Conservation (phyloP, 2,329 filamentous ascomycete species). For the Diaporthe australafricana region DNA sequence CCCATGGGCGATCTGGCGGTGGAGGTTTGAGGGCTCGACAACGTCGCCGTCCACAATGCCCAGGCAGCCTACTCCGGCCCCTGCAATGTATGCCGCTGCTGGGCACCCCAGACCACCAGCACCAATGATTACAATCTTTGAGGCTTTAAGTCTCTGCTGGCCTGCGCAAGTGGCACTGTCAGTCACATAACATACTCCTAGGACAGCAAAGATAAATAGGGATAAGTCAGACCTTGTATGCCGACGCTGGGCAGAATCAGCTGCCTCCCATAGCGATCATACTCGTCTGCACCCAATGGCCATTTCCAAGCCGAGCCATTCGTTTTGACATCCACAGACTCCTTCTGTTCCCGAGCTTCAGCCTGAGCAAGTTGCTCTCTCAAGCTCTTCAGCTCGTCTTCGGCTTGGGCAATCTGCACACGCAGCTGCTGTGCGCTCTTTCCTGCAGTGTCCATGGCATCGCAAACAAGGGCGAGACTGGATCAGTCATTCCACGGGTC, state of each 20-base stretch:
- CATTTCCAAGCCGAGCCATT: conserved; percentile 61
- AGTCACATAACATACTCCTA: too few species aligned
- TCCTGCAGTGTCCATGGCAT: conserved; percentile 48
- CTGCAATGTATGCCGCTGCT: conserved; percentile 91
- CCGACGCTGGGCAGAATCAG: conserved; percentile 89
- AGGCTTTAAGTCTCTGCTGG: conserved; percentile 77
- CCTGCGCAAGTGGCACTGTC: conserved; percentile 58
- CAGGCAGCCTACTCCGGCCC: conserved; percentile 85
- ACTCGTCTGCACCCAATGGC: conserved; percentile 80
- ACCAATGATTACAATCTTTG: conserved; percentile 84
- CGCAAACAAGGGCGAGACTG: background rate
- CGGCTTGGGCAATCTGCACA: conserved; percentile 58
- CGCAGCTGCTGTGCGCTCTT: conserved; percentile 53
- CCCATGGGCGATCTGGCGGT: conserved; percentile 88
- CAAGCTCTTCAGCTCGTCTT: conserved; percentile 60
- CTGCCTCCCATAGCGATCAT: conserved; percentile 88
- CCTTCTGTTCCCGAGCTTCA: conserved; percentile 46
- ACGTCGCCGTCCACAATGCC: conserved; percentile 89
- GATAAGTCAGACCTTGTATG: conserved; percentile 68
- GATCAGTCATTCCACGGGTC: background rate
- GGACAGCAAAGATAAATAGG: too few species aligned
- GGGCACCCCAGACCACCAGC: conserved; percentile 93
- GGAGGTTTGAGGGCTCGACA: conserved; percentile 91
- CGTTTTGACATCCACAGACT: background rate
- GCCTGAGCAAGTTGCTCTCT: conserved; percentile 57